Percentiles rank a stretch among this genome's conserved stretches.
These are phyloP conservation scores for Sporothrix phasma DNA, from an alignment of 2,329 filamentous ascomycete species.

Conservation along the genomic window DNA sequence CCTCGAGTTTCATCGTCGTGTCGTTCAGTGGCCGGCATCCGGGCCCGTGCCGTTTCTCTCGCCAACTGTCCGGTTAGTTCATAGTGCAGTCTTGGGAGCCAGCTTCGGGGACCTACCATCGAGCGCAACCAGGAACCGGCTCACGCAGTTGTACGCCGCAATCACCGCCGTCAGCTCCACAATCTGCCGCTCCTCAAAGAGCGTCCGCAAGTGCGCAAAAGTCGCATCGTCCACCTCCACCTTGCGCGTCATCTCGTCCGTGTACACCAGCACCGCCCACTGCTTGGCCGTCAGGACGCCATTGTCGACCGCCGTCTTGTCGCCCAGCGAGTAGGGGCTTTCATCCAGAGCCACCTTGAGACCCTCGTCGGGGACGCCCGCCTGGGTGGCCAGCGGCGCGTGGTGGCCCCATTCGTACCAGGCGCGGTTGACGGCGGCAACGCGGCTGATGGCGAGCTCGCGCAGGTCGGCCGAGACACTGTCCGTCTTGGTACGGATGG, in stretches of 20 bases:
- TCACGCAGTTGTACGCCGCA: slow-evolving; percentile 77
- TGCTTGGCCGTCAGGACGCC: slow-evolving; percentile 44
- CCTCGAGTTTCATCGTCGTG: not conserved
- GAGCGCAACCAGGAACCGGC: slow-evolving; percentile 70
- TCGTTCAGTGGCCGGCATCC: slow-evolving; percentile 21
- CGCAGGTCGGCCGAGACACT: slow-evolving; percentile 46
- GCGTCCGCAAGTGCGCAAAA: slow-evolving; percentile 50
- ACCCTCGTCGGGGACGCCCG: slow-evolving; percentile 44
- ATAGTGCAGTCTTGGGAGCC: no score
- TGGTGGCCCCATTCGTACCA: slow-evolving; percentile 84
- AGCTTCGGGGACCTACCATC: slow-evolving; percentile 55
- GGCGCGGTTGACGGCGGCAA: slow-evolving; percentile 69
- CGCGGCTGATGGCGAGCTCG: slow-evolving; percentile 71
- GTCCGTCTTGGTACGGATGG: slow-evolving; percentile 49
- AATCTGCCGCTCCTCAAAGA: slow-evolving; percentile 61
- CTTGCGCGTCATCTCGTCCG: slow-evolving; percentile 74
- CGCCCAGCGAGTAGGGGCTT: slow-evolving; percentile 20
- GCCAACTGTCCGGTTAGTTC: slow-evolving; percentile 36
- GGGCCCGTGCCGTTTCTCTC: slow-evolving; percentile 47
- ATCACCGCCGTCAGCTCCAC: slow-evolving; percentile 75
- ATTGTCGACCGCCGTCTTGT: not conserved
- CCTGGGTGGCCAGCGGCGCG: slow-evolving; percentile 53
- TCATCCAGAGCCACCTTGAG: slow-evolving; percentile 36
- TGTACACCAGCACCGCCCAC: slow-evolving; percentile 60
- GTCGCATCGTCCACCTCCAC: slow-evolving; percentile 59